Evolutionary conservation across 352 stramenopile genomes (phyloP).

Genomic region (Achlya hypogyna): DNA sequence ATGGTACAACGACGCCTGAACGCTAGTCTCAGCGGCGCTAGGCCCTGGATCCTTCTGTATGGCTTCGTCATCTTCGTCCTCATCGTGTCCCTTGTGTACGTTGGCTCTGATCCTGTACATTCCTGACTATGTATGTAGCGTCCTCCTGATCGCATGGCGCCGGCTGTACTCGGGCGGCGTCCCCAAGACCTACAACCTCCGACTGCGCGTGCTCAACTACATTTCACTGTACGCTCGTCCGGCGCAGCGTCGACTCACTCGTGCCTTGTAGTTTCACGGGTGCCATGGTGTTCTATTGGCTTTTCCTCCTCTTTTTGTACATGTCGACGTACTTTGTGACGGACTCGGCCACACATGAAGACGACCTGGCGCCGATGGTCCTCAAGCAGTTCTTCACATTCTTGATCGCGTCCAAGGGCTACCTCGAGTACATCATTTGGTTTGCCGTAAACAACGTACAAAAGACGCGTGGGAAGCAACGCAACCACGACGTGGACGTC

Average conservation of each 20-base stretch:
- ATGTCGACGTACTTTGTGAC: constrained; percentile 86
- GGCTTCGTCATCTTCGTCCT: constrained; percentile 75
- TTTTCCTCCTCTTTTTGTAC: constrained; percentile 77
- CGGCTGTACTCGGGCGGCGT: constrained; percentile 74
- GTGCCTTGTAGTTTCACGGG: constrained; percentile 51
- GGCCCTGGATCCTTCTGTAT: constrained; percentile 84
- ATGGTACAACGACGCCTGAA: neutral
- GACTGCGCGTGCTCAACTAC: constrained; percentile 83
- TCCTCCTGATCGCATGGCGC: constrained; percentile 75
- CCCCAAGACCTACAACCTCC: constrained; percentile 84
- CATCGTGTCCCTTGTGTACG: constrained; percentile 70
- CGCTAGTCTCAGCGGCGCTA: constrained; percentile 17
- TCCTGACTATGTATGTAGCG: constrained; percentile 26
- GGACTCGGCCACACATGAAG: constrained; percentile 42
- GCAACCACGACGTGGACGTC: constrained; percentile 74
- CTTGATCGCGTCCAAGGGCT: constrained; percentile 73
- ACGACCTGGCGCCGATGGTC: constrained; percentile 50
- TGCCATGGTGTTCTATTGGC: constrained; percentile 84
- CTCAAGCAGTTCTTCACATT: constrained; percentile 77
- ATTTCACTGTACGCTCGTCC: constrained; percentile 61
- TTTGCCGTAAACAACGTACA: constrained; percentile 86
- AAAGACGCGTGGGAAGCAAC: constrained; percentile 35
- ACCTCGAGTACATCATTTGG: constrained; percentile 85
- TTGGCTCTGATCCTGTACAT: neutral
- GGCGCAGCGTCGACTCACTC: neutral